Evolutionary conservation across 208 protist species (phyloP).

Genomic region (Trypanosoma platydactyli): DNA sequence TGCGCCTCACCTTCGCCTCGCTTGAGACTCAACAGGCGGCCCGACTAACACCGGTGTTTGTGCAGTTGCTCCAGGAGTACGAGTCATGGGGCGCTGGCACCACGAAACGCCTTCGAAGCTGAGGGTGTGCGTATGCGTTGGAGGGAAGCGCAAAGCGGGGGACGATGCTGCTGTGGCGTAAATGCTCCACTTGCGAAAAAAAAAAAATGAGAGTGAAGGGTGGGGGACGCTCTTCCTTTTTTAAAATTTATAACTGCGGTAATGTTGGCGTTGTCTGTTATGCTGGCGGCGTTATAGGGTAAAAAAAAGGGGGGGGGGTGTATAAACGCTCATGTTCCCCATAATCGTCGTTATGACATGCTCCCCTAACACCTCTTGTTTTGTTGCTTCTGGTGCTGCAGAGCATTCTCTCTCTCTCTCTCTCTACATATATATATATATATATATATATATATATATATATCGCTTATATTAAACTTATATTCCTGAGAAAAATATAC

Average conservation of each 20-base stretch:
- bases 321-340: too few species aligned
- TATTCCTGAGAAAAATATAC: neutral
- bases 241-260: constrained; percentile 3
- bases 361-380: too few species aligned
- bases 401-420: too few species aligned
- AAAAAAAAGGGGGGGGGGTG: too few species aligned
- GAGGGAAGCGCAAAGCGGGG: too few species aligned
- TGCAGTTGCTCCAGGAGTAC: constrained; percentile 84
- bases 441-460: too few species aligned
- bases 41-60: constrained; percentile 51
- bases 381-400: too few species aligned
- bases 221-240: neutral
- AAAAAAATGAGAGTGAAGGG: neutral
- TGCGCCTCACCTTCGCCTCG: constrained; percentile 62
- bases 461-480: constrained; percentile 1
- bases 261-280: constrained; percentile 11
- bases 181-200: neutral
- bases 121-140: neutral
- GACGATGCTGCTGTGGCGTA: too few species aligned
- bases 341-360: too few species aligned
- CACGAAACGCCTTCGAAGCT: constrained; percentile 52
- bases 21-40: constrained; percentile 40
- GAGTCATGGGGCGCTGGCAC: constrained; percentile 80
- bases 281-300: too few species aligned
- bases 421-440: too few species aligned